Conservation (phyloP, 345 rosid genomes). For the Ricinus communis region DNA sequence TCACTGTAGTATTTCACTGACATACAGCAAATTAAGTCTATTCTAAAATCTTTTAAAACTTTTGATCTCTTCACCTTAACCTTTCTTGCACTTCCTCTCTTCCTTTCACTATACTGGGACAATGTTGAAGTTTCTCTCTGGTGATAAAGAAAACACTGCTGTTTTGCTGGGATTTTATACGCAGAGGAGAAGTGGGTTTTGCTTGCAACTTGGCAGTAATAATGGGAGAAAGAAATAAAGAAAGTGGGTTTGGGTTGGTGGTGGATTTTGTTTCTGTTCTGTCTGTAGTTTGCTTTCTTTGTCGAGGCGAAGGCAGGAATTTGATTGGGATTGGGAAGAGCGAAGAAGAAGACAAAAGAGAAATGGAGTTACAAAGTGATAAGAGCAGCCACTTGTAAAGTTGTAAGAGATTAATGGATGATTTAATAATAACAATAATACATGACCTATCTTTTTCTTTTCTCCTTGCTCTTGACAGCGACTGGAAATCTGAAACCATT, state of each 20-base stretch:
- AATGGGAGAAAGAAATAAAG: not conserved
- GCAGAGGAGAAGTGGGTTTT: not conserved
- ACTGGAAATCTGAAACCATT: no score
- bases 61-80: not conserved
- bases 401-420: no score
- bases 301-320: not conserved
- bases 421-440: no score
- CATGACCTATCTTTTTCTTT: no score
- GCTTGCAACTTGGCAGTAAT: not conserved
- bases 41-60: no score
- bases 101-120: not conserved
- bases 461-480: not conserved
- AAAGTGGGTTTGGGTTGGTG: not conserved
- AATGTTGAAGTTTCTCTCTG: not conserved
- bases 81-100: not conserved
- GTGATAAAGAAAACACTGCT: no score
- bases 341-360: not conserved
- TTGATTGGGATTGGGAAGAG: not conserved
- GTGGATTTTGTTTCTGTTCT: no score
- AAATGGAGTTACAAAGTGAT: not conserved
- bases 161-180: constrained; percentile 1
- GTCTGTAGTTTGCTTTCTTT: no score
- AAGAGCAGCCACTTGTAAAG: no score
- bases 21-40: constrained; percentile 25
- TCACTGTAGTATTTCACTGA: constrained; percentile 34